Percentiles rank a stretch among this genome's conserved stretches.
Evolutionary conservation across 805 yeast species (phyloP).

Genomic region (Saccharomycopsis fibuligera): DNA sequence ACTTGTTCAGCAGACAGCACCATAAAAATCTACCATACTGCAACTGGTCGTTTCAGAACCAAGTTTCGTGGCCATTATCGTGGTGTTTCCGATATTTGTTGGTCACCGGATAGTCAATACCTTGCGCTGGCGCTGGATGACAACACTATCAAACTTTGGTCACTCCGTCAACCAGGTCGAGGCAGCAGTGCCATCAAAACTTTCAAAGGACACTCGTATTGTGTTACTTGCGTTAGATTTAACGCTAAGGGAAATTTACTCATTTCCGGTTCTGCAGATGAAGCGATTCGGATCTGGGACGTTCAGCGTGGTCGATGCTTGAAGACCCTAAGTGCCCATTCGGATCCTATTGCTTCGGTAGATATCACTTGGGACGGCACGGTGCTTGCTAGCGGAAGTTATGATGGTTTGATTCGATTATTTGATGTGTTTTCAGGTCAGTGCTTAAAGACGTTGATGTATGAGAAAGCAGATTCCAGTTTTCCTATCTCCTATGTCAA

Average conservation of each 20-base stretch:
- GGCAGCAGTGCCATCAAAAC: constrained; percentile 35
- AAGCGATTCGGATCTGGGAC: constrained; percentile 89
- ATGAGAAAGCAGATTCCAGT: constrained; percentile 65
- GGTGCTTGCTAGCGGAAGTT: constrained; percentile 77
- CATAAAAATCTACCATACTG: constrained; percentile 50
- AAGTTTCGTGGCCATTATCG: constrained; percentile 50
- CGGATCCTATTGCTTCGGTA: constrained; percentile 78
- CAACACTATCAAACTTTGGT: constrained; percentile 70
- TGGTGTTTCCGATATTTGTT: constrained; percentile 71
- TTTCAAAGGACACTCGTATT: constrained; percentile 77
- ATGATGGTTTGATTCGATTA: constrained; percentile 83
- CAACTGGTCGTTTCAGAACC: constrained; percentile 29
- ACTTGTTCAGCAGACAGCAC: constrained; percentile 51
- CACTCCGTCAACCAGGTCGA: constrained; percentile 44
- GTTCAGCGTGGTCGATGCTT: constrained; percentile 59
- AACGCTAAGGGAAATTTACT: constrained; percentile 71
- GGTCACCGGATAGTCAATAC: constrained; percentile 68
- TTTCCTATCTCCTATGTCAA: constrained; percentile 72
- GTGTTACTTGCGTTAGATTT: constrained; percentile 66
- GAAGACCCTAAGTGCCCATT: constrained; percentile 83
- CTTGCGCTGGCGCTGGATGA: constrained; percentile 88
- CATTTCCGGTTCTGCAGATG: constrained; percentile 83
- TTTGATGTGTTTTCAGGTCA: constrained; percentile 89
- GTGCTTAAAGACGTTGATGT: constrained; percentile 83
- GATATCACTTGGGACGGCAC: constrained; percentile 75